phyloP scores from a whole-genome alignment of 1,284 basidiomycete genomes.

The Microbotryum scabiosae region DNA sequence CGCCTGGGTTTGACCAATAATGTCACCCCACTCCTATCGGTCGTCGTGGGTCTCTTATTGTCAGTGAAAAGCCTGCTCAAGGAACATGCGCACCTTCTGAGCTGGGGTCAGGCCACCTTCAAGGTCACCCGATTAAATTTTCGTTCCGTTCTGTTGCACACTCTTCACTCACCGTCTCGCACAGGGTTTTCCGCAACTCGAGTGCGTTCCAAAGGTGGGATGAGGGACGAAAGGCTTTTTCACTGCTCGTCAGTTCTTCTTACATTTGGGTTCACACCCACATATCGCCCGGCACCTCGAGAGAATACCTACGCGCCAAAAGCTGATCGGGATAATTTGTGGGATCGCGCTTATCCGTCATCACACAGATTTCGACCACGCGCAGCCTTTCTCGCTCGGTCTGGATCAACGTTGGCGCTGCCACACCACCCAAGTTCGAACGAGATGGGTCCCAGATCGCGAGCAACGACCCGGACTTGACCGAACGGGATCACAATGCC shows the following conservation, averaged over 20 bases:
- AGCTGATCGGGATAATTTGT: background rate
- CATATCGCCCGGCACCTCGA: too few relatives aligned
- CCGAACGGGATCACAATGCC: constrained; percentile 22
- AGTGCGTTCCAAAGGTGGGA: constrained; percentile 27
- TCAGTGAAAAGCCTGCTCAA: background rate
- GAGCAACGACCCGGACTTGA: constrained; percentile 6
- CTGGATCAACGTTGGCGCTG: constrained; percentile 34
- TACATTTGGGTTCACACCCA: background rate
- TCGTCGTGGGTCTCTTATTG: constrained; percentile 36
- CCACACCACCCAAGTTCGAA: background rate
- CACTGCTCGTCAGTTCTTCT: constrained; percentile 20
- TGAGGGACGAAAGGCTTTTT: constrained; percentile 33
- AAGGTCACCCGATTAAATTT: too few relatives aligned
- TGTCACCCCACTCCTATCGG: constrained; percentile 32
- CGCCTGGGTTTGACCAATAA: constrained; percentile 13
- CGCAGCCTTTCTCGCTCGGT: constrained; percentile 30
- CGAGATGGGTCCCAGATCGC: background rate
- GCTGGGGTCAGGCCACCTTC: too few relatives aligned
- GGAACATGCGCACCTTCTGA: too few relatives aligned
- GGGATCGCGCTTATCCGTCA: background rate
- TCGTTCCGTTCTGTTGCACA: background rate
- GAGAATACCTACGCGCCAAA: background rate
- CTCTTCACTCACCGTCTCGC: background rate
- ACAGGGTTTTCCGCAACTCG: background rate
- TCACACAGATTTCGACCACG: constrained; percentile 17